Evolutionary conservation across 148 eudicot genomes (phyloP).

Genomic region (Vaccinium macrocarpon): DNA sequence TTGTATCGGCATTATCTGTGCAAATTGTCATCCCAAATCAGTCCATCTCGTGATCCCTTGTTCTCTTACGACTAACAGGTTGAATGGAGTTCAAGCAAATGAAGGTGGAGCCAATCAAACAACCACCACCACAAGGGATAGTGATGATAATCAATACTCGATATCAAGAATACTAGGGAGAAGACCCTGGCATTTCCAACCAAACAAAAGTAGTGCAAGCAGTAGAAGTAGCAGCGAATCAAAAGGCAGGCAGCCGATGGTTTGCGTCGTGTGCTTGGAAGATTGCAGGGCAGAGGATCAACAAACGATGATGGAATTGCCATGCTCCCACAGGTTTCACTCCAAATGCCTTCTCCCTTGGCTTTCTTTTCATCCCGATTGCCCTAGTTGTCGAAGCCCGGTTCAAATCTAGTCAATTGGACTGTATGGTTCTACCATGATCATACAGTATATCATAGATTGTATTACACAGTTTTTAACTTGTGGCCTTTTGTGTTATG

Average conservation of each 20-base stretch:
- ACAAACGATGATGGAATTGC: slow-evolving; percentile 20
- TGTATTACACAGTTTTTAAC: no score
- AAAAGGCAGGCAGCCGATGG: background rate
- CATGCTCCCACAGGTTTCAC: slow-evolving; percentile 17
- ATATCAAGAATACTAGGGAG: background rate
- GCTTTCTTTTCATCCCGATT: slow-evolving; percentile 22
- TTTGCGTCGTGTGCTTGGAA: slow-evolving; percentile 25
- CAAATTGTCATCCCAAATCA: background rate
- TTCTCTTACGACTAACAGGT: background rate
- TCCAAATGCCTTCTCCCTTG: slow-evolving; percentile 19
- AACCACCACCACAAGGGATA: background rate
- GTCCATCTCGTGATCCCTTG: background rate
- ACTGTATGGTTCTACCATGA: background rate
- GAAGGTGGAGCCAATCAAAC: background rate
- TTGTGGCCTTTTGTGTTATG: background rate
- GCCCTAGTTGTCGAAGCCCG: slow-evolving; percentile 24
- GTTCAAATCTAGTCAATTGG: background rate
- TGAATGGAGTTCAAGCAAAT: background rate
- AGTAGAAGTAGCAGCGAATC: background rate
- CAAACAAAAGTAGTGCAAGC: background rate
- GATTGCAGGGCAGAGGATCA: slow-evolving; percentile 6
- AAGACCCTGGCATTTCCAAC: slow-evolving; percentile 11
- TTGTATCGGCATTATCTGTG: no score
- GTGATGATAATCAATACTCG: background rate
- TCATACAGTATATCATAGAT: no score